Evolutionary conservation across 371 early-diverging fungal species (phyloP).

Genomic region (Rhizopus sp.): DNA sequence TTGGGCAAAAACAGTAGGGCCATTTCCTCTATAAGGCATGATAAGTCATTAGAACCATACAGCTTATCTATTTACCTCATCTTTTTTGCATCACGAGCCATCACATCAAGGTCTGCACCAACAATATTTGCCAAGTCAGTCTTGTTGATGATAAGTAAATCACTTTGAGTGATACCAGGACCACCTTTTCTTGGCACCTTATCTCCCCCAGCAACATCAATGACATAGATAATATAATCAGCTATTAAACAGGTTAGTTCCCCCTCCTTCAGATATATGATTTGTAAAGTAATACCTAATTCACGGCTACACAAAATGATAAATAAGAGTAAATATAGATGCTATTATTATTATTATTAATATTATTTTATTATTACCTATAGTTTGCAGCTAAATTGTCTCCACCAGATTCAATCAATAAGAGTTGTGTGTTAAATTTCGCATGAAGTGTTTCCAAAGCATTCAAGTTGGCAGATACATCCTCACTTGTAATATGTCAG

Average conservation of each 20-base stretch:
- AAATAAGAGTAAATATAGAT: not conserved
- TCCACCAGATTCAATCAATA: constrained; percentile 92
- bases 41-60: constrained; percentile 3
- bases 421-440: constrained; percentile 76
- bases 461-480: constrained; percentile 92
- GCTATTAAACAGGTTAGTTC: constrained; percentile 53
- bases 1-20: constrained; percentile 84
- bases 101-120: constrained; percentile 88
- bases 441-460: constrained; percentile 88
- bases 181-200: constrained; percentile 90
- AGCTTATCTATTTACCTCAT: constrained; percentile 62
- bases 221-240: constrained; percentile 95
- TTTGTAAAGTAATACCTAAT: constrained; percentile 36
- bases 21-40: constrained; percentile 52
- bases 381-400: constrained; percentile 95
- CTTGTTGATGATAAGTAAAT: constrained; percentile 92
- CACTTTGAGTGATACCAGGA: constrained; percentile 94
- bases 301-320: constrained; percentile 41
- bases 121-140: constrained; percentile 89
- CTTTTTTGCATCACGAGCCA: constrained; percentile 88
- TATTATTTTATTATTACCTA: no score
- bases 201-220: constrained; percentile 96
- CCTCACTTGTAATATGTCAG: constrained; percentile 64
- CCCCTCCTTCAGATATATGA: not conserved
- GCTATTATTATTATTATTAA: no score